Conservation (phyloP, 805 yeast species). For the Ogataea wickerhamii region DNA sequence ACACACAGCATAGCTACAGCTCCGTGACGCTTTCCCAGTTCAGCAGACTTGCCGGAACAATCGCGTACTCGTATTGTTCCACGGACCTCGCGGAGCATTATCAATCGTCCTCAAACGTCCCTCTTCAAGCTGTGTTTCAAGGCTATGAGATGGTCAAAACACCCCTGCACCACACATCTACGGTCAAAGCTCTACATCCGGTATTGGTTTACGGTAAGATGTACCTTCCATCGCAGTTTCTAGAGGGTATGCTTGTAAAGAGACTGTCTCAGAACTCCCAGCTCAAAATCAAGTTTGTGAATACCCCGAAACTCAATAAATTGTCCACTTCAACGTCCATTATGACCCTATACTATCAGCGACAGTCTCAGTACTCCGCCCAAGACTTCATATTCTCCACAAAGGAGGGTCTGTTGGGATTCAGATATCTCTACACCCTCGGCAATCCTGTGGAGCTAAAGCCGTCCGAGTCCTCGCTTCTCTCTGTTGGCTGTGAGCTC, state of each 20-base stretch:
- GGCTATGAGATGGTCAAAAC: constrained; percentile 54
- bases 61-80: constrained; percentile 77
- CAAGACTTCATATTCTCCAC: constrained; percentile 79
- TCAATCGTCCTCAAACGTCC: constrained; percentile 46
- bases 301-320: constrained; percentile 41
- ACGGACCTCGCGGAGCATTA: constrained; percentile 46
- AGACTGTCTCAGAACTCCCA: constrained; percentile 59
- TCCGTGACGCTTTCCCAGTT: constrained; percentile 65
- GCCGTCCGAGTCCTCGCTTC: constrained; percentile 36
- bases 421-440: constrained; percentile 72
- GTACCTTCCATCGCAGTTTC: constrained; percentile 79
- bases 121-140: constrained; percentile 63
- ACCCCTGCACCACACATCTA: constrained; percentile 1
- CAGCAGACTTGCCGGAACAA: constrained; percentile 69
- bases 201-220: constrained; percentile 77
- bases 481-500: constrained; percentile 77
- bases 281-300: constrained; percentile 68
- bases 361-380: constrained; percentile 57
- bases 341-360: constrained; percentile 68
- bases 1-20: constrained; percentile 68
- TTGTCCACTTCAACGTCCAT: constrained; percentile 36
- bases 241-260: constrained; percentile 83
- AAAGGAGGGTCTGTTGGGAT: constrained; percentile 78
- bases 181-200: constrained; percentile 20
- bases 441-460: constrained; percentile 23